Percentiles rank a stretch among this genome's conserved stretches.
These are phyloP conservation scores for Penicillium fimorum DNA, from an alignment of 495 filamentous ascomycete species.

Conservation along the genomic window DNA sequence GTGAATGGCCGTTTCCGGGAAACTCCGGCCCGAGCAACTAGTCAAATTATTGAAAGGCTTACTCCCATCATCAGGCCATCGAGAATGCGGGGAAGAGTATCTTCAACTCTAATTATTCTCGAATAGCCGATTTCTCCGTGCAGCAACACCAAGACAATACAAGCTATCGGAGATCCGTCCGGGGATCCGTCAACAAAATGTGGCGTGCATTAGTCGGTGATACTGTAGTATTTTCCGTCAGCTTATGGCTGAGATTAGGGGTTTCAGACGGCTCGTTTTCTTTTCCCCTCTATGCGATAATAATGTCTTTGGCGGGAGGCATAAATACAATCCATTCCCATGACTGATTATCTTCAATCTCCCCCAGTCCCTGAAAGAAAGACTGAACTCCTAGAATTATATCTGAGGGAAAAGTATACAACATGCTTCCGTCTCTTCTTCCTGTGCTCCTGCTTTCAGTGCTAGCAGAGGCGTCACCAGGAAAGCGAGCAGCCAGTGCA, in stretches of 20 bases:
- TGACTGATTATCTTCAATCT: not conserved
- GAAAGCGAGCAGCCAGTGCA: slow-evolving; percentile 24
- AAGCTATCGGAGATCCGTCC: not conserved
- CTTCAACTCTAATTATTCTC: not conserved
- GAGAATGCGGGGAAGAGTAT: not conserved
- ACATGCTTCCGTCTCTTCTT: slow-evolving; percentile 1
- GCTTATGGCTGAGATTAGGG: not conserved
- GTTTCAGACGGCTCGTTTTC: not conserved
- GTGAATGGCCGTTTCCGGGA: not conserved
- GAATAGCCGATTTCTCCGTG: not conserved
- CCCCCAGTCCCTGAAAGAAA: not conserved
- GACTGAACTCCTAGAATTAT: not conserved
- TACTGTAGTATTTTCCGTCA: not conserved
- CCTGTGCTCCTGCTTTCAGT: not conserved
- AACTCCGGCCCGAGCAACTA: not conserved
- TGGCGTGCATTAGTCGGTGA: not conserved
- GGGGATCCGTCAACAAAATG: not conserved
- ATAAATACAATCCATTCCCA: not conserved
- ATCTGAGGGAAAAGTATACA: not conserved
- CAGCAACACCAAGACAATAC: not conserved
- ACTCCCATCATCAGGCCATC: not conserved
- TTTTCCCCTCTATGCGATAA: not conserved
- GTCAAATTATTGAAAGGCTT: not conserved
- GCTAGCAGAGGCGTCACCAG: slow-evolving; percentile 6
- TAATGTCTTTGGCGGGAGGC: not conserved